A percentile compares a stretch with the other conserved stretches of the same genome.
Evolutionary conservation across 495 filamentous ascomycete genomes (phyloP).

Genomic region (Neurospora sp.): DNA sequence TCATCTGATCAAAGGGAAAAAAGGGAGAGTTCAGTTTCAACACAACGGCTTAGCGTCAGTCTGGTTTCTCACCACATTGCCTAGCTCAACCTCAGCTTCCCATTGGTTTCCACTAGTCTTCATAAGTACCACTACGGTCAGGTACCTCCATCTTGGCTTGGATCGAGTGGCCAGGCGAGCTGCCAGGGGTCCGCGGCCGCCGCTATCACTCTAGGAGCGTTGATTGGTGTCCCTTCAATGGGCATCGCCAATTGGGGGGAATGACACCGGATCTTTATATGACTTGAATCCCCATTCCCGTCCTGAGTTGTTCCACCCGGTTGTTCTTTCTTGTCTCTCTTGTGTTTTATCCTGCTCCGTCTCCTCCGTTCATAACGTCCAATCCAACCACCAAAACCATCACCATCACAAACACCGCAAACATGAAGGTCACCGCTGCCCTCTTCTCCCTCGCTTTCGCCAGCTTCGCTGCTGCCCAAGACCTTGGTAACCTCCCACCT

Average conservation of each 20-base stretch:
- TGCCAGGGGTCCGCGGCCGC: neutral
- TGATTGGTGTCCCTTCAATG: neutral
- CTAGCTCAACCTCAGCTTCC: neutral
- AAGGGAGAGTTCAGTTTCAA: neutral
- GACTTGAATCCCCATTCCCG: neutral
- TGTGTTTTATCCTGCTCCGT: neutral
- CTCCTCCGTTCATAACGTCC: neutral
- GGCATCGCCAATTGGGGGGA: neutral
- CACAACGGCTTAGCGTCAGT: neutral
- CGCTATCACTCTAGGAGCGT: neutral
- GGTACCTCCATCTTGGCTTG: neutral
- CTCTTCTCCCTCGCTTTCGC: constrained; percentile 24
- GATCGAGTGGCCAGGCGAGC: neutral
- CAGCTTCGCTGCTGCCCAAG: constrained; percentile 28
- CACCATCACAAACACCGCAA: constrained; percentile 3
- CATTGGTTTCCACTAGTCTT: neutral
- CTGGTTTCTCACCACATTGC: neutral
- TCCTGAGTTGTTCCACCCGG: neutral
- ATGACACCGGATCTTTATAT: neutral
- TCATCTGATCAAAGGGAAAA: neutral
- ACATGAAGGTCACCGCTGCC: constrained; percentile 29
- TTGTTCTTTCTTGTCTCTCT: neutral
- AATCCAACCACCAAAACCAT: neutral
- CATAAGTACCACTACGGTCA: neutral
- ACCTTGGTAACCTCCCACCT: constrained; percentile 33